Evolutionary conservation across 2,329 filamentous ascomycete genomes (phyloP).

Genomic region (Venturiaceae sp.): DNA sequence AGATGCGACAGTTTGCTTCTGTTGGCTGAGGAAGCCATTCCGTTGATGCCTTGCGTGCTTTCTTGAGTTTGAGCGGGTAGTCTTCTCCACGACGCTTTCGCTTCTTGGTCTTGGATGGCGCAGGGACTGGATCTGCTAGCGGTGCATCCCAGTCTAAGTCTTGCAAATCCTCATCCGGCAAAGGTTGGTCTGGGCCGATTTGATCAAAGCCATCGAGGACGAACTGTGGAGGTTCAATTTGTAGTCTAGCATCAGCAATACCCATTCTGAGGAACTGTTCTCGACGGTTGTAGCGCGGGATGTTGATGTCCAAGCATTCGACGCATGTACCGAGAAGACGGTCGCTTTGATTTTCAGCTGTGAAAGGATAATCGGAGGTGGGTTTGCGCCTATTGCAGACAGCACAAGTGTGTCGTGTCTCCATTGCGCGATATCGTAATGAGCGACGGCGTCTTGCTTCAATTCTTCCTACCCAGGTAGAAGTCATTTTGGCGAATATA

Average conservation of each 20-base stretch:
- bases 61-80: background rate
- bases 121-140: background rate
- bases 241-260: background rate
- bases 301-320: background rate
- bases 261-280: background rate
- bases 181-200: too few relatives aligned
- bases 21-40: background rate
- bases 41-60: background rate
- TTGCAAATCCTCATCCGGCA: background rate
- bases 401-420: background rate
- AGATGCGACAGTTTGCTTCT: constrained; percentile 3
- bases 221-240: background rate
- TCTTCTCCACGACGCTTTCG: constrained; percentile 2
- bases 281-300: background rate
- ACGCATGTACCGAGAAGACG: background rate
- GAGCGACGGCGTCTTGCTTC: background rate
- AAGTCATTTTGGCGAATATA: background rate
- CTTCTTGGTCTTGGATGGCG: background rate
- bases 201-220: too few relatives aligned
- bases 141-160: background rate
- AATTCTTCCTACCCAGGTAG: too few relatives aligned
- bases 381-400: constrained; percentile 3
- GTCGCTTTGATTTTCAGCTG: background rate
- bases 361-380: background rate
- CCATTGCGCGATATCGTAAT: background rate